These are phyloP conservation scores for Coprinopsis cinerea DNA, from an alignment of 768 basidiomycete genomes.

Conservation along the genomic window DNA sequence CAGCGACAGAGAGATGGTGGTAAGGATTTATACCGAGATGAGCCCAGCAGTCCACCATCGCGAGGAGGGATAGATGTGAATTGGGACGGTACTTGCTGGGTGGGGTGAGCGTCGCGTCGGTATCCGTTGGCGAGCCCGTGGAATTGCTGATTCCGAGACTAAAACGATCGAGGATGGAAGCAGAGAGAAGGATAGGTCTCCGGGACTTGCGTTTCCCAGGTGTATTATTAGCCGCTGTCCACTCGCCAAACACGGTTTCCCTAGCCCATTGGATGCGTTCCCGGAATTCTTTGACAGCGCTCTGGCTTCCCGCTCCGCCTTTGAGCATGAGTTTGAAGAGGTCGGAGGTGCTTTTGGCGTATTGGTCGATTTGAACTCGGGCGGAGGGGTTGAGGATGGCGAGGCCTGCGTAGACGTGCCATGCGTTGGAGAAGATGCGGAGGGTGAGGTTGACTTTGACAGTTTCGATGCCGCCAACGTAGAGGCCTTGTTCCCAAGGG, in stretches of 20 bases:
- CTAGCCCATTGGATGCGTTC: slow-evolving; percentile 70
- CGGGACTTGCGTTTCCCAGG: slow-evolving; percentile 20
- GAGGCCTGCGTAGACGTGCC: slow-evolving; percentile 99
- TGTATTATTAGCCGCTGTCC: slow-evolving; percentile 8
- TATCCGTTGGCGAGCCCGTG: slow-evolving; percentile 8
- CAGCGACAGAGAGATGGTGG: slow-evolving; percentile 86
- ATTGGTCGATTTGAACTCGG: slow-evolving; percentile 84
- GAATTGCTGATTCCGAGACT: slow-evolving; percentile 53
- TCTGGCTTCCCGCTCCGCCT: slow-evolving; percentile 33
- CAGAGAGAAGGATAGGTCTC: slow-evolving; percentile 74
- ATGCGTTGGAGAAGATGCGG: slow-evolving; percentile 94
- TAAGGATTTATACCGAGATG: slow-evolving; percentile 82
- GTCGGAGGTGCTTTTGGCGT: slow-evolving; percentile 76
- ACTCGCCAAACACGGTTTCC: slow-evolving; percentile 66
- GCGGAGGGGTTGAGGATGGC: slow-evolving; percentile 92
- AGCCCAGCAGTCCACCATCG: slow-evolving; percentile 99
- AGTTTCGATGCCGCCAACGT: slow-evolving; percentile 96
- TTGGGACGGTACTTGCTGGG: slow-evolving; percentile 50
- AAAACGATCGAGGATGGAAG: slow-evolving; percentile 84
- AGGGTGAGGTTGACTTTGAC: slow-evolving; percentile 96
- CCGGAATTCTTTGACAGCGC: slow-evolving; percentile 46
- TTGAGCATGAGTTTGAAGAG: slow-evolving; percentile 95
- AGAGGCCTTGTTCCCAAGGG: slow-evolving; percentile 94
- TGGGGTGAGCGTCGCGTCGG: slow-evolving; percentile 28
- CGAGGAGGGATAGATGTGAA: slow-evolving; percentile 88